These are phyloP conservation scores for Tilletia caries DNA, from an alignment of 1,284 basidiomycete genomes.

Conservation along the genomic window DNA sequence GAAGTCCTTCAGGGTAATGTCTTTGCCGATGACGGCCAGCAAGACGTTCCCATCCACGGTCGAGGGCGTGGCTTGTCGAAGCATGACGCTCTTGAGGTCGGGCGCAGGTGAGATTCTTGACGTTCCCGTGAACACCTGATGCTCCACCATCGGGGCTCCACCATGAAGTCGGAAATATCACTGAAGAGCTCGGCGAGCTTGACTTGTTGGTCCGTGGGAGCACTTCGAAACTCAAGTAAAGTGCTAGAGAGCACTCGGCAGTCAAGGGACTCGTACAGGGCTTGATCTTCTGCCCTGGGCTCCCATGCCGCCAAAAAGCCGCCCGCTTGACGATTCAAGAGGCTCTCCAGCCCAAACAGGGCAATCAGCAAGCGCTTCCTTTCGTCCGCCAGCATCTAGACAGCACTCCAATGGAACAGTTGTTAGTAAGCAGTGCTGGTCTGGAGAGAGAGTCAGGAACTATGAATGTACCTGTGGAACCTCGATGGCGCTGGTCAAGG, in stretches of 20 bases:
- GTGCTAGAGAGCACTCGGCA: background rate
- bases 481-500: background rate
- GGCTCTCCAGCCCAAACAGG: background rate
- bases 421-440: too few species aligned
- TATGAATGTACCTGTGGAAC: background rate
- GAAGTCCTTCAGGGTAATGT: background rate
- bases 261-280: background rate
- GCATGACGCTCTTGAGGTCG: background rate
- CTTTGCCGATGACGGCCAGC: background rate
- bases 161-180: background rate
- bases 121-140: background rate
- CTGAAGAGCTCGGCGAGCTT: background rate
- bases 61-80: background rate
- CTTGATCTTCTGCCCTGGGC: background rate
- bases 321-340: background rate
- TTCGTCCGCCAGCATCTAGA: background rate
- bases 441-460: too few species aligned
- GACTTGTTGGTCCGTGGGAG: background rate
- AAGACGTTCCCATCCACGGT: background rate
- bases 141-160: constrained; percentile 9
- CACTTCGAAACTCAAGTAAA: background rate
- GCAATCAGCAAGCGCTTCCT: background rate
- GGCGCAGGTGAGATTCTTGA: background rate
- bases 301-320: background rate
- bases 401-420: too few species aligned